Base-by-base conservation (phyloP, 2,329 filamentous ascomycete species). In the Gremmenia infestans region DNA sequence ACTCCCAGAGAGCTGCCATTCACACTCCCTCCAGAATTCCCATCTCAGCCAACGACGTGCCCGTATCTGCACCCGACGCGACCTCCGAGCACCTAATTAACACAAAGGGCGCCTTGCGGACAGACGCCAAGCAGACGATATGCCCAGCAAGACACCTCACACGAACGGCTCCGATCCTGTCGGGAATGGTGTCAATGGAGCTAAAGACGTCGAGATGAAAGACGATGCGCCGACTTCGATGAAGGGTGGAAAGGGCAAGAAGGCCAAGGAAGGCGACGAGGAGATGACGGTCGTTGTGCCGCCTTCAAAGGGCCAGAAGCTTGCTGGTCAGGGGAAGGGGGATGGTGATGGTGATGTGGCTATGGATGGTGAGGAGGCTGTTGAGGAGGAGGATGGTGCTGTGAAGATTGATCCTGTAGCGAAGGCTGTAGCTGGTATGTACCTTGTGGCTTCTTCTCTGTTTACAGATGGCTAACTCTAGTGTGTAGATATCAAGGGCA, bases 201-300 rank as follows among this genome's bases (percentile, higher is more conserved):
- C 81, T 60, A 81, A 87, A 66, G 87, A 90, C 71, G 79, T 85
- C 67, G 85, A 89, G 68, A 87, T 87, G 82, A 86, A 82, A 71
- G 84, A 87, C 69, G 80, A 82, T 72, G 74, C 73, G 68, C 71
- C 75, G 66, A 79, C 80, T 71, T 74, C 76, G 68, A 74, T 79
- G 67, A 88, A 88, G 76, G 74, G 71, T 65, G 73, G 76, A 68
- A 87, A 85, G 74, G 81, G 80, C 66, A 87, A 86, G 76, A 84
- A 84, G 74, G 68, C 71, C 19, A 86, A 85, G 72, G 85, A 91
- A 68, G 85, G 81, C 67, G 87, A 89, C 65, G 85, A 86, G 57
- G 87, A 90, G 76, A 91, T 91, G 86, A 91, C 87, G 50, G 87
- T 91, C 62, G 87, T 91, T 66, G 86, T 91, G 46, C 87, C 88